A percentile compares a stretch with the other conserved stretches of the same genome.
Evolutionary conservation across 768 basidiomycete genomes (phyloP).

Genomic region (Mycena indigotica): DNA sequence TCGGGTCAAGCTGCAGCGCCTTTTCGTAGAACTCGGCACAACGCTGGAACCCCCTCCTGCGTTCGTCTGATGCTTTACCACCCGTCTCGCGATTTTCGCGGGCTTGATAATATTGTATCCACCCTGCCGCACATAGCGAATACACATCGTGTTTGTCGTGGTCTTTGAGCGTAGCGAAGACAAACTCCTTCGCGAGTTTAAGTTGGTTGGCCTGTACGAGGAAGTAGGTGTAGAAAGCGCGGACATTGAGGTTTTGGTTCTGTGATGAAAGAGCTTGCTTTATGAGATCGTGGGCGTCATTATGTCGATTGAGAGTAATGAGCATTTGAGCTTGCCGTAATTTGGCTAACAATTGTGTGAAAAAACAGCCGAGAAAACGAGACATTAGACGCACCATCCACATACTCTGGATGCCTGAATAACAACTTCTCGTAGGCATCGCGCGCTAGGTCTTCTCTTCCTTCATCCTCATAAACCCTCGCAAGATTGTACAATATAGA

Average conservation of each 20-base stretch:
- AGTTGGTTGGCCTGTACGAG: slow-evolving; percentile 74
- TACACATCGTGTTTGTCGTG: slow-evolving; percentile 88
- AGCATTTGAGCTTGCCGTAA: slow-evolving; percentile 87
- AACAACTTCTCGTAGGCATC: slow-evolving; percentile 89
- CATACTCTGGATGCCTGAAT: slow-evolving; percentile 91
- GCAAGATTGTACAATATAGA: slow-evolving; percentile 91
- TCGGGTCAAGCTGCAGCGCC: slow-evolving; percentile 79
- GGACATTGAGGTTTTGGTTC: slow-evolving; percentile 78
- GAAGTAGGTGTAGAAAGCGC: slow-evolving; percentile 93
- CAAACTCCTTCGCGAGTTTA: slow-evolving; percentile 83
- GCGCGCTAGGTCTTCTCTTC: slow-evolving; percentile 70
- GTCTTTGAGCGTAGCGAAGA: slow-evolving; percentile 85
- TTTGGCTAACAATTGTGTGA: slow-evolving; percentile 65
- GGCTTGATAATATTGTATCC: slow-evolving; percentile 83
- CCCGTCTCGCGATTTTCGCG: slow-evolving; percentile 78
- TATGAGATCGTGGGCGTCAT: slow-evolving; percentile 84
- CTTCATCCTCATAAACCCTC: slow-evolving; percentile 84
- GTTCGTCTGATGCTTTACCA: slow-evolving; percentile 63
- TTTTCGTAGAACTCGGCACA: slow-evolving; percentile 93
- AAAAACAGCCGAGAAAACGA: background rate
- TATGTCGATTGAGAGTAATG: slow-evolving; percentile 64
- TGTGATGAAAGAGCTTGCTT: slow-evolving; percentile 88
- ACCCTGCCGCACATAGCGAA: slow-evolving; percentile 86
- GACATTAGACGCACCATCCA: slow-evolving; percentile 73
- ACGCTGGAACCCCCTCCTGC: slow-evolving; percentile 74